Evolutionary conservation across 768 basidiomycete species (phyloP), one percentile per base, ranked within the genome.

Genomic region (Kwoniella newhampshirensis): DNA sequence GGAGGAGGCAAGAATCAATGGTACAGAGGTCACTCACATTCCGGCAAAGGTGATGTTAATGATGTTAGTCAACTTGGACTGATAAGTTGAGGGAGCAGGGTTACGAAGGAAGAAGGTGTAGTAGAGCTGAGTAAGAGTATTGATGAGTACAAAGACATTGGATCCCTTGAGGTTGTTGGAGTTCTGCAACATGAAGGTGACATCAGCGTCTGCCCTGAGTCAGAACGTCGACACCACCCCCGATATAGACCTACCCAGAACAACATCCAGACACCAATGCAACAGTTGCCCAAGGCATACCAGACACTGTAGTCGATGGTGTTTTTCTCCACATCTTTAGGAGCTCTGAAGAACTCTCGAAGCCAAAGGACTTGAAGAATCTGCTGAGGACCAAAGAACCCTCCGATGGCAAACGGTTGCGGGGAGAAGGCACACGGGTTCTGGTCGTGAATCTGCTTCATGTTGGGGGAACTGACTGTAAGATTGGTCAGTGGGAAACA

Each of bases 21-120:
- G 36, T 20, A 18, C 20, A 23, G 25, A 39, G 32, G 41, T 42
- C 17, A 66, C 66, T 60, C 54, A 70, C 62, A 74, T 61, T 23
- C 73, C 73, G 12, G 73, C 71, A 54, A 75, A 75, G 20, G 71
- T 73, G 57, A 71, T 67, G 21, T 62, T 66, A 39, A 69, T 53
- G 21, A 64, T 54, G 54, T 70, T 73, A 54, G 71, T 73, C 48
- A 71, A 51, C 51, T 68, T 62, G 25, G 67, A 50, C 43, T 75
- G 68, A 41, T 69, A 70, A 9, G 64, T 70, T 3, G 44, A 60
- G 3, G 71, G 69, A 4, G 40, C 23, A 9, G 39, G 43, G 39
- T 70, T 58, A 7, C 71, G 59, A 17, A 64, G 48, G 43, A 54
- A 50, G 56, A 67, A 64, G 20, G 67, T 57, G 64, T 70, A 75